A percentile compares a stretch with the other conserved stretches of the same genome.
Conservation (phyloP, 2,329 filamentous ascomycete species). For the Aureobasidium uvarum region DNA sequence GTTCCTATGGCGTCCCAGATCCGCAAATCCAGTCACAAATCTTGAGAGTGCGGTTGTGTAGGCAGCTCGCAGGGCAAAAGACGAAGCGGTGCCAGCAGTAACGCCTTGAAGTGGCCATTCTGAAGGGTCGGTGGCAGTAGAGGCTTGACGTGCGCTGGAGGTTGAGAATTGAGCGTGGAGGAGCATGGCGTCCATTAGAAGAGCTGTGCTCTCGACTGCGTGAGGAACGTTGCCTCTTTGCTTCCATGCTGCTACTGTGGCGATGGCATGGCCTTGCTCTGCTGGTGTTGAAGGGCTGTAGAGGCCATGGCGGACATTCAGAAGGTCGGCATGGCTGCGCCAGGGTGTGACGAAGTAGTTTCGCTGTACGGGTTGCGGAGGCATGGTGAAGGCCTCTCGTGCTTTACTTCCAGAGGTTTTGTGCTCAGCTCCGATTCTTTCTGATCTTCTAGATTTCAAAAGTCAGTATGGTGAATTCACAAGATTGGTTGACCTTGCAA, state of each 20-base stretch:
- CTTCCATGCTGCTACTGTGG: conserved; percentile 54
- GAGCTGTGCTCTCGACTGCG: conserved; percentile 73
- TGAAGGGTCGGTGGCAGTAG: conserved; percentile 50
- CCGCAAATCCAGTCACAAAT: conserved; percentile 77
- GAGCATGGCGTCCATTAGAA: conserved; percentile 67
- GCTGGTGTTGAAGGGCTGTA: conserved; percentile 50
- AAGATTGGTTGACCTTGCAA: background rate
- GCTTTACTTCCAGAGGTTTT: background rate
- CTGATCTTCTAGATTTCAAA: background rate
- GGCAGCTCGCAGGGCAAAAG: conserved; percentile 54
- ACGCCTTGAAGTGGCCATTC: conserved; percentile 1
- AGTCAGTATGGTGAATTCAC: background rate
- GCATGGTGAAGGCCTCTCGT: background rate
- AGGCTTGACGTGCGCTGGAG: conserved; percentile 53
- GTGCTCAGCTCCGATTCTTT: background rate
- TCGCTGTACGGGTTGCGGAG: conserved; percentile 2
- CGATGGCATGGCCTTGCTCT: conserved; percentile 30
- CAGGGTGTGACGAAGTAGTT: conserved; percentile 69
- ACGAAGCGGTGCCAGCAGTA: background rate
- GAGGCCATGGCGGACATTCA: conserved; percentile 63
- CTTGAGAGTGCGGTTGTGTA: conserved; percentile 67
- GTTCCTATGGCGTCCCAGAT: conserved; percentile 65
- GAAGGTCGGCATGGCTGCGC: conserved; percentile 64
- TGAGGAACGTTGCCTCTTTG: conserved; percentile 72
- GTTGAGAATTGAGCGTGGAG: conserved; percentile 64